Conservation (phyloP, 768 basidiomycete species). For the Aureoboletus auriporus region DNA sequence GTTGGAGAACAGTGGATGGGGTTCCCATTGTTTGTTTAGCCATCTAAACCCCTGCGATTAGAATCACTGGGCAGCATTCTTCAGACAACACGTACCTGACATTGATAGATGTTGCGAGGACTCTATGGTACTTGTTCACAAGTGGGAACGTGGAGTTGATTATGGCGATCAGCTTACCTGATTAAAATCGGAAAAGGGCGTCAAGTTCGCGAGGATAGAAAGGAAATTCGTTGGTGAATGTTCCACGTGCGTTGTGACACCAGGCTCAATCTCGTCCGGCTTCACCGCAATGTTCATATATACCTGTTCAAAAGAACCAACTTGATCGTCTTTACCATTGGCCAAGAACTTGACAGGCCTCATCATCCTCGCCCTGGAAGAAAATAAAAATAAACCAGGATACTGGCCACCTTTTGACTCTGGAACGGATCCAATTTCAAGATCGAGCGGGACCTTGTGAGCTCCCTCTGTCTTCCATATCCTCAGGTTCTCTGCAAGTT, state of each 20-base stretch:
- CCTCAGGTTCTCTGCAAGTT: constrained; percentile 81
- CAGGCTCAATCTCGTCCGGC: constrained; percentile 75
- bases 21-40: constrained; percentile 99
- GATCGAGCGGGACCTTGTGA: constrained; percentile 80
- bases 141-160: not conserved
- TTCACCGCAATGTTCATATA: constrained; percentile 98
- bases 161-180: constrained; percentile 52
- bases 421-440: constrained; percentile 92
- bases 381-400: constrained; percentile 92
- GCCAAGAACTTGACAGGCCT: constrained; percentile 88
- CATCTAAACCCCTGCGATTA: constrained; percentile 59
- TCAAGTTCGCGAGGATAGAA: constrained; percentile 94
- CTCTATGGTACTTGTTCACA: constrained; percentile 45
- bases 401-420: constrained; percentile 92
- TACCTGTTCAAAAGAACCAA: constrained; percentile 97
- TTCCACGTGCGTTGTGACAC: constrained; percentile 87
- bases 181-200: constrained; percentile 99
- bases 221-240: constrained; percentile 93
- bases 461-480: constrained; percentile 92
- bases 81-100: constrained; percentile 54
- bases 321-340: constrained; percentile 83
- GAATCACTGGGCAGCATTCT: not conserved
- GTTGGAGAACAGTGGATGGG: constrained; percentile 84
- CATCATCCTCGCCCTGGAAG: constrained; percentile 91
- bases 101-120: constrained; percentile 90